phyloP scores from a whole-genome alignment of 495 filamentous ascomycete genomes.

The Apiosordaria backusii region DNA sequence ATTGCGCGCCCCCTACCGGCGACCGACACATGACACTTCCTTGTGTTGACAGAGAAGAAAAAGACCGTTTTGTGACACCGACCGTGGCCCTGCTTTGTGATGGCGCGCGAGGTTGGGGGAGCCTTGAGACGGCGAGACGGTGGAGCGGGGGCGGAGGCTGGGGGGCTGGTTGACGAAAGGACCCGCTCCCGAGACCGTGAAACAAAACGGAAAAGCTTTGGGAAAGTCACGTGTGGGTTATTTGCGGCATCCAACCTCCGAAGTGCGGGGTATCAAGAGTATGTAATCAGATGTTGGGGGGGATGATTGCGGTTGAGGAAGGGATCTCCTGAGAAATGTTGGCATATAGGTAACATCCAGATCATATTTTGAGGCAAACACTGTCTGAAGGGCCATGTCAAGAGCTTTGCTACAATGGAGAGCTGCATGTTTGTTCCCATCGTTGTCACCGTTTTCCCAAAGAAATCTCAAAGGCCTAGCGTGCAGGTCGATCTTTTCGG shows the following conservation, averaged over 20 bases:
- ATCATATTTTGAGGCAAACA: no score
- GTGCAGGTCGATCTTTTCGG: no score
- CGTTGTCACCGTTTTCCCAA: no score
- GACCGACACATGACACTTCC: neutral
- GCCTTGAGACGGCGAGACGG: neutral
- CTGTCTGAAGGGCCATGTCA: no score
- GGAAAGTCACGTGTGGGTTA: neutral
- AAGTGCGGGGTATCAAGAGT: conserved; percentile 3
- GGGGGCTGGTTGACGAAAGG: neutral
- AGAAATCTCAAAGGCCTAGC: no score
- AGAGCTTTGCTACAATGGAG: no score
- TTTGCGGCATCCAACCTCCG: neutral
- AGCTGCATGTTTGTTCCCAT: no score
- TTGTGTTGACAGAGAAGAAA: neutral
- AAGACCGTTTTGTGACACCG: conserved; percentile 14
- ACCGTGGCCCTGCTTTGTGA: neutral
- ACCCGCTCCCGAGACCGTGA: neutral
- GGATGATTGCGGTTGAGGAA: no score
- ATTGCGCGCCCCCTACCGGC: no score
- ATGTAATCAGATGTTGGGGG: no score
- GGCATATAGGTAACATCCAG: no score
- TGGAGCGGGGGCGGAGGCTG: neutral
- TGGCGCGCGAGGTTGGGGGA: conserved; percentile 3
- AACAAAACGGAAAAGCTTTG: conserved; percentile 2
- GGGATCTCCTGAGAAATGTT: no score